phyloP scores from a whole-genome alignment of 805 yeast genomes.

The Barnettozyma pratensis region DNA sequence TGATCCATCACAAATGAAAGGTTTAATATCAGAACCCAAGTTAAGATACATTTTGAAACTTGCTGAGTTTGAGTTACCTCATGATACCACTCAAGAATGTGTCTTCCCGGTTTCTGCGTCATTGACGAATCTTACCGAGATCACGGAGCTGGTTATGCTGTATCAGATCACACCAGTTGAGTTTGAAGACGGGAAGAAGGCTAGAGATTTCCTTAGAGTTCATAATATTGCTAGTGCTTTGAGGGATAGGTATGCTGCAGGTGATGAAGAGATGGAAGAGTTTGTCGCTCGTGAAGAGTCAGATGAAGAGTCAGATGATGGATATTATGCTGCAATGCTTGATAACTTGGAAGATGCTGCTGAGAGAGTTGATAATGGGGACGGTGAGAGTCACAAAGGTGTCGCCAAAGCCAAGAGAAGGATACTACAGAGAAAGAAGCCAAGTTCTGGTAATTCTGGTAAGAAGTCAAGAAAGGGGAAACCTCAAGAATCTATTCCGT shows the following conservation, averaged over 20 bases:
- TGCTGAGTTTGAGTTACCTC: slow-evolving; percentile 43
- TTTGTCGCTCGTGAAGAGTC: slow-evolving; percentile 14
- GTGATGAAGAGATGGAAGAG: slow-evolving; percentile 33
- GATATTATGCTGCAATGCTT: slow-evolving; percentile 9
- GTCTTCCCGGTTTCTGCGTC: slow-evolving; percentile 31
- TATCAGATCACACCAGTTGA: slow-evolving; percentile 34
- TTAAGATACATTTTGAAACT: slow-evolving; percentile 41
- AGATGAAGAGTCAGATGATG: slow-evolving; percentile 33
- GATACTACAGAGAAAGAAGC: slow-evolving; percentile 3
- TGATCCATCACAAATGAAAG: slow-evolving; percentile 19
- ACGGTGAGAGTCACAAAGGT: slow-evolving; percentile 13
- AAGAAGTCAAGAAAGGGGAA: slow-evolving; percentile 12
- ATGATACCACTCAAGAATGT: slow-evolving; percentile 34
- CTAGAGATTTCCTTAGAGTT: slow-evolving; percentile 28
- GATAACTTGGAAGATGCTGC: slow-evolving; percentile 17
- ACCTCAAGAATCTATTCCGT: slow-evolving; percentile 15
- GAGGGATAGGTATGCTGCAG: slow-evolving; percentile 29
- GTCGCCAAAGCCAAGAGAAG: slow-evolving; percentile 18
- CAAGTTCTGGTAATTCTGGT: background rate
- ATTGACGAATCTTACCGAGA: slow-evolving; percentile 29
- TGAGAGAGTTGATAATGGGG: slow-evolving; percentile 3
- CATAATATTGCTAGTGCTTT: slow-evolving; percentile 28
- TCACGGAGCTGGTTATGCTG: slow-evolving; percentile 34
- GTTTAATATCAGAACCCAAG: slow-evolving; percentile 42
- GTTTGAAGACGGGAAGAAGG: slow-evolving; percentile 31